phyloP scores from a whole-genome alignment of 1,139 yeast genomes.

The Chernovozyma sophiae-reginae region DNA sequence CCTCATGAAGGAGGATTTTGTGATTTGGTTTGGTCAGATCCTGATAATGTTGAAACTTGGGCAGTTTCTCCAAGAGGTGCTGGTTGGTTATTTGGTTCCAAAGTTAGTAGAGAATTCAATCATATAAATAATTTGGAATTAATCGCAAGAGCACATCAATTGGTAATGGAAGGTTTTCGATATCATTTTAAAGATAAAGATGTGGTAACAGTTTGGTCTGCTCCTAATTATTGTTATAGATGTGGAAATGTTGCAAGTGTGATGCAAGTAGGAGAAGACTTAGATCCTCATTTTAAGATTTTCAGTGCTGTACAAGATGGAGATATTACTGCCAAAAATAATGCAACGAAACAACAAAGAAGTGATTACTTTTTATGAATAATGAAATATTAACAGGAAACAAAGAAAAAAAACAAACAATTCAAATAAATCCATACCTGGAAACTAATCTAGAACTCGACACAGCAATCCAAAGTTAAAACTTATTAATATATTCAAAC shows the following conservation, averaged over 20 bases:
- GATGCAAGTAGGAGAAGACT: conserved; percentile 87
- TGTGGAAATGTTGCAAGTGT: conserved; percentile 99
- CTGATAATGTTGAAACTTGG: conserved; percentile 97
- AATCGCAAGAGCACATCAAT: conserved; percentile 95
- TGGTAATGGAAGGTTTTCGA: conserved; percentile 94
- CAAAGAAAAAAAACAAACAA: no score
- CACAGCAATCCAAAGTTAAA: no score
- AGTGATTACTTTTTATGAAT: conserved; percentile 75
- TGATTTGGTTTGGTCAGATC: conserved; percentile 96
- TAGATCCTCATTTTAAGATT: conserved; percentile 86
- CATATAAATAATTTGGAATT: conserved; percentile 83
- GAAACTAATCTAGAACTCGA: no score
- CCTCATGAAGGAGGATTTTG: conserved; percentile 99
- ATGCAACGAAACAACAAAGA: conserved; percentile 66
- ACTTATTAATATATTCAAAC: no score
- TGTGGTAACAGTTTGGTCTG: conserved; percentile 96
- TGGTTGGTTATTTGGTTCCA: conserved; percentile 94
- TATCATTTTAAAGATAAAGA: conserved; percentile 82
- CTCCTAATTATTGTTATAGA: conserved; percentile 95
- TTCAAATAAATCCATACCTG: no score
- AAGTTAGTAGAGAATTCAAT: conserved; percentile 90
- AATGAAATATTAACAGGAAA: no score
- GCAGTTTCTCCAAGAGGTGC: conserved; percentile 99
- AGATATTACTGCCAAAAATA: conserved; percentile 54
- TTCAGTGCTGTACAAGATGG: conserved; percentile 97